phyloP scores from a whole-genome alignment of 2,329 filamentous ascomycete species.

The Calonectria henricotiae region DNA sequence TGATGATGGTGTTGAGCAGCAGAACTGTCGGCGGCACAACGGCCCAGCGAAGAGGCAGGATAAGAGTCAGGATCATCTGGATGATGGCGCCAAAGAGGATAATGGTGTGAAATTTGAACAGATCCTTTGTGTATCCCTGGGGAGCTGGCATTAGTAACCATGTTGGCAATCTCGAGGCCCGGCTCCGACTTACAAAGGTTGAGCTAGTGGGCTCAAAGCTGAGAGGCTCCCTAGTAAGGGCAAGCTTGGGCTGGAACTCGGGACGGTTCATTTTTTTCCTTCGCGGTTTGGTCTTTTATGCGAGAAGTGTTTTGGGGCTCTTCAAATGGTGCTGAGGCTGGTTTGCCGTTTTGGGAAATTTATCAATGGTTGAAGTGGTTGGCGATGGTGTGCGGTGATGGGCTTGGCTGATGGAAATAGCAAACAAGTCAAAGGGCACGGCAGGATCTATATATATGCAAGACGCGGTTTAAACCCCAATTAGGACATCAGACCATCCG shows the following conservation, averaged over 20 bases:
- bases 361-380: not conserved
- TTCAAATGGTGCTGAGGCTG: not conserved
- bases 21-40: slow-evolving; percentile 55
- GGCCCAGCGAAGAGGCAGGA: slow-evolving; percentile 58
- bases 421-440: not conserved
- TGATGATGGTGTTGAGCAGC: slow-evolving; percentile 53
- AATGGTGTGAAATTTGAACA: slow-evolving; percentile 56
- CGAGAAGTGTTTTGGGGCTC: not conserved
- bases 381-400: not conserved
- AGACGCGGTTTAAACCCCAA: not conserved
- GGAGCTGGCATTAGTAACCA: not conserved
- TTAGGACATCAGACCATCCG: not conserved
- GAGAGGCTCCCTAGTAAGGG: slow-evolving; percentile 45
- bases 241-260: slow-evolving; percentile 51
- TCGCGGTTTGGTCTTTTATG: not conserved
- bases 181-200: slow-evolving; percentile 44
- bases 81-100: slow-evolving; percentile 56
- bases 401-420: not conserved
- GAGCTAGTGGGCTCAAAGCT: slow-evolving; percentile 37
- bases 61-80: slow-evolving; percentile 56
- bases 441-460: slow-evolving; percentile 7
- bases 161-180: not conserved
- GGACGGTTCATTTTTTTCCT: slow-evolving; percentile 31
- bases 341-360: not conserved
- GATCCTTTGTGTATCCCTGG: slow-evolving; percentile 53